Base-by-base conservation (phyloP, 495 filamentous ascomycete species). In the Annulohypoxylon bovei region DNA sequence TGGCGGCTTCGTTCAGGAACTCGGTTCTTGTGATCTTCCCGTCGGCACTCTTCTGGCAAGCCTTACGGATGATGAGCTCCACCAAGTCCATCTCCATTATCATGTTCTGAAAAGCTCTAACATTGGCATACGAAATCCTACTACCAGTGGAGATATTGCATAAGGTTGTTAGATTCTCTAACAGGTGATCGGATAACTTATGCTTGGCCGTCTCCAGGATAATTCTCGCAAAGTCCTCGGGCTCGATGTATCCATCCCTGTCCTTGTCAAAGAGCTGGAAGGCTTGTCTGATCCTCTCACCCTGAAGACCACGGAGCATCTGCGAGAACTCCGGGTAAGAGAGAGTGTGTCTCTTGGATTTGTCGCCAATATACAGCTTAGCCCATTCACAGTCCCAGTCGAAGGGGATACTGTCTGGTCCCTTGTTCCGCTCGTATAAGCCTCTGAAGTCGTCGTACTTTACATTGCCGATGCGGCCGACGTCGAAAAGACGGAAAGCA, bases 311-410 rank as follows among this genome's bases (percentile, higher is more conserved):
- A 61, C 95, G 92, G 66, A 99, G 86, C 95, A 99, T 97, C 81
- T 99, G 95, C 32, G 95, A 91, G 81, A 99, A 99, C 79, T 99
- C 95, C 8, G 92, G 91, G 80, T 99, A 99, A 69, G 94, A 94
- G 81, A 99, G 89, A 62, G 91, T 87, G 78, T 97, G 96, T 35
- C 94, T 86, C 74, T 89, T 88, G 75, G 89, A 91, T 81, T 89
- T 93, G 65, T 90, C 88, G 32, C 95, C 95, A 61, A 93, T 90
- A 79, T 99, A 98, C 62, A 99, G 84, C 53, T 89, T 92, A n/a
- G 93, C 95, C 95, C 95, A 99, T 79, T 97, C 93, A 55, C 91
- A 95, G 77, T 93, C 90, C 95, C 95, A 99, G 76, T 99, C 90
- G 70, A 99, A 99, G 2, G 96, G 94, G 56, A 99, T 92, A 73